Base-by-base conservation (phyloP, 495 filamentous ascomycete species). In the Lasiosphaeria ovina region DNA sequence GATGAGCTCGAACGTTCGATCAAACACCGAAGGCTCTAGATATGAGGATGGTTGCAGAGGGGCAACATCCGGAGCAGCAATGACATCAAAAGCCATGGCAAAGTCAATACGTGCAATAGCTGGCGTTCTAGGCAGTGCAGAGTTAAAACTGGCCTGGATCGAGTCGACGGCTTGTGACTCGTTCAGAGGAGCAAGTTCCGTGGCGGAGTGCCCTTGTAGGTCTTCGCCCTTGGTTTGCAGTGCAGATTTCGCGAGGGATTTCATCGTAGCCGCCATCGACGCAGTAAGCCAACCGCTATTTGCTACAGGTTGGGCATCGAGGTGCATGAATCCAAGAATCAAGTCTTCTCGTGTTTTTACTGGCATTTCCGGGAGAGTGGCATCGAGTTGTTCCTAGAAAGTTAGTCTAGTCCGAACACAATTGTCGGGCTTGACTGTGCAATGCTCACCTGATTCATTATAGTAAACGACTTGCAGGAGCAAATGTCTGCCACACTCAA, bases 21-120 rank as follows among this genome's bases (percentile, higher is more conserved):
- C 90, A 60, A 96, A 90, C 0, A 86, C 80, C 0, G 89, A 91
- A 0, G 84, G 77, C 59, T 78, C 81, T 33, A 74, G 70, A 55
- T 71, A 77, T 44, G 69, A 73, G 17, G 61, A 72, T 35, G 64
- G 66, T 16, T 74, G 68, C 7, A 62, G 33, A 16, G 62, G 48
- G 0, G 68, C 54, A n/a, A 74, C 75, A 10, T 81, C 74, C 1
- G 80, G 67, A 16, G 71, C 71, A 33, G 80, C 78, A 57, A 86
- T 83, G 14, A 85, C 81, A 56, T 84, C 83, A 59, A 88, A 84
- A 6, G 81, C 80, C 11, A 76, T 69, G 42, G 77, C 79, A 61
- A 81, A 76, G 51, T 80, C 77, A 51, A 71, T 63, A 32, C 78
- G 78, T 3, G 51, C 63, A 40, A 80, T 64, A 16, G 58, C 57